Conservation (phyloP, 1,284 basidiomycete species). For the Microbotryum lychnidis-dioicae region DNA sequence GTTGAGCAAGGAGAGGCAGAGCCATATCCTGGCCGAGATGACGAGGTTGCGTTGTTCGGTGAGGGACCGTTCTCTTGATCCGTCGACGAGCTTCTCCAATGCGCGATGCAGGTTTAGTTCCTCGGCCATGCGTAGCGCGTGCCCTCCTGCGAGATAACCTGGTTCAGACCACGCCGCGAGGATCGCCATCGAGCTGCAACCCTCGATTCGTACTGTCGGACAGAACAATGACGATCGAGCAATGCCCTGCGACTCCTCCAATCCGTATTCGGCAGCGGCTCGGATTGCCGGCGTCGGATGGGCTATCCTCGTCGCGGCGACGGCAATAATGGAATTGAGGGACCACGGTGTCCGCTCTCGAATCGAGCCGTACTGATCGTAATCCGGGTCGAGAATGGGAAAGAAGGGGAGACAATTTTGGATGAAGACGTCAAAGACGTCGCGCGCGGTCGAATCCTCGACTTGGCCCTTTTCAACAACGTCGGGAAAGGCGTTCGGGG, state of each 20-base stretch:
- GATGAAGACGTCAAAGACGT: conserved; percentile 7
- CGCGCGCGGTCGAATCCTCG: not conserved
- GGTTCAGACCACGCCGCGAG: conserved; percentile 7
- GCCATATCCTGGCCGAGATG: conserved; percentile 10
- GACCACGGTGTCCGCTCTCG: conserved; percentile 10
- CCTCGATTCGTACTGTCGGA: conserved; percentile 16
- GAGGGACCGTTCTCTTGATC: conserved; percentile 3
- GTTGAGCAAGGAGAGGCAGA: conserved; percentile 12
- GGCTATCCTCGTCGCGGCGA: conserved; percentile 2
- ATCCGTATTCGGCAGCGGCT: conserved; percentile 4
- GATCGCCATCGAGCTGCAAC: conserved; percentile 5
- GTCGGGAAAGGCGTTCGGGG: conserved; percentile 15
- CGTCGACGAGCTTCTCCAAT: conserved; percentile 10
- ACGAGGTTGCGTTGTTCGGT: conserved; percentile 5
- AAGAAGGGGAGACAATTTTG: conserved; percentile 9
- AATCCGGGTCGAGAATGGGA: conserved; percentile 12
- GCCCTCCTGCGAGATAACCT: conserved; percentile 8
- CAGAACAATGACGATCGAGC: conserved; percentile 8
- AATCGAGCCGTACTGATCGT: conserved; percentile 7
- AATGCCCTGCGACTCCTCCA: conserved; percentile 17
- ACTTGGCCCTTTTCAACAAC: conserved; percentile 8
- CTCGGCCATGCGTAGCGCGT: conserved; percentile 7
- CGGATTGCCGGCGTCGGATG: conserved; percentile 1
- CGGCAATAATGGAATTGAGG: conserved; percentile 8
- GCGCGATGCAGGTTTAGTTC: conserved; percentile 14